Evolutionary conservation across 2,329 filamentous ascomycete genomes (phyloP).

Genomic region (Epichloe aotearoae): DNA sequence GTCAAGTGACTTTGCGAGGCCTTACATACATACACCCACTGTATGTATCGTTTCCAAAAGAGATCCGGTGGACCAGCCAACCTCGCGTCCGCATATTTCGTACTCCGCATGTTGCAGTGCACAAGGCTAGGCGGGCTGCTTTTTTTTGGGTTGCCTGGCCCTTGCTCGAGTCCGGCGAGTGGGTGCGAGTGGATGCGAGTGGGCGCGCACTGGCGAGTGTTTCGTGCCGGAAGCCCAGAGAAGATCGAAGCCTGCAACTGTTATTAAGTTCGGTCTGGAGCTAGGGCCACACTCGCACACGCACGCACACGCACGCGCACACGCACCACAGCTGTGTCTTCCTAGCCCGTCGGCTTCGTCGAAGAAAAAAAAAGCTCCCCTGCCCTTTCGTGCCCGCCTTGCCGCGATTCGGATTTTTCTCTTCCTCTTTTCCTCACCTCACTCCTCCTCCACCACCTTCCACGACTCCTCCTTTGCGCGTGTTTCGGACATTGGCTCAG

Average conservation of each 20-base stretch:
- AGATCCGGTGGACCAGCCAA: background rate
- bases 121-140: background rate
- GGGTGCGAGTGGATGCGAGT: no score
- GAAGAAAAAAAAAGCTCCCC: constrained; percentile 22
- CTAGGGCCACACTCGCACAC: background rate
- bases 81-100: background rate
- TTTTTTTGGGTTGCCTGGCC: no score
- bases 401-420: constrained; percentile 16
- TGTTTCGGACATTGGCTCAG: constrained; percentile 31
- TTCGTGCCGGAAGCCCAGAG: constrained; percentile 1
- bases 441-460: constrained; percentile 21
- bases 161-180: no score
- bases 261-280: background rate
- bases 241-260: background rate
- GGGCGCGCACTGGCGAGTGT: background rate
- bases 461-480: constrained; percentile 33
- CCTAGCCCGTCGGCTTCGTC: constrained; percentile 3
- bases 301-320: background rate
- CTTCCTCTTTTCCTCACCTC: constrained; percentile 12
- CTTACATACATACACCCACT: no score
- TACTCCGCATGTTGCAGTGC: background rate
- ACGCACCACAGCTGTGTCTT: background rate
- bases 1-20: no score
- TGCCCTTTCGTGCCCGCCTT: constrained; percentile 21
- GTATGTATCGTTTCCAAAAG: no score